Percentiles rank a stretch among this genome's conserved stretches.
Conservation (phyloP, 768 basidiomycete species). For the Phaeolepiota aurea region DNA sequence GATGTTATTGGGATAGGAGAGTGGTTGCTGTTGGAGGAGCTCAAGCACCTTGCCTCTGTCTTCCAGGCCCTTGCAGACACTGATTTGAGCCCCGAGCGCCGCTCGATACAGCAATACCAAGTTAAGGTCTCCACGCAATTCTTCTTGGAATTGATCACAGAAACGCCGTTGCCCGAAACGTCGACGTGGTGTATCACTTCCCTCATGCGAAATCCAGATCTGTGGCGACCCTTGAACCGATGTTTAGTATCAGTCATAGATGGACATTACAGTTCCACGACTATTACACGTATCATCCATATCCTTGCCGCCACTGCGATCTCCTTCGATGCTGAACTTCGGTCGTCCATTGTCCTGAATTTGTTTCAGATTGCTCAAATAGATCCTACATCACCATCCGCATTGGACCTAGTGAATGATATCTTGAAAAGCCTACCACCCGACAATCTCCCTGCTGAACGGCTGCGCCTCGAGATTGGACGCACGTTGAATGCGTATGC, state of each 20-base stretch:
- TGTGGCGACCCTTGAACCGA: constrained; percentile 28
- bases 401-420: constrained; percentile 14
- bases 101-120: constrained; percentile 35
- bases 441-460: constrained; percentile 15
- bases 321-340: constrained; percentile 20
- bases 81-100: constrained; percentile 21
- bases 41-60: constrained; percentile 37
- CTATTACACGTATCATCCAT: constrained; percentile 34
- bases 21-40: constrained; percentile 62
- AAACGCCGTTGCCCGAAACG: constrained; percentile 25
- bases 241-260: constrained; percentile 41
- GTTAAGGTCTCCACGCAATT: constrained; percentile 42
- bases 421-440: constrained; percentile 16
- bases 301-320: constrained; percentile 15
- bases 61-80: constrained; percentile 26
- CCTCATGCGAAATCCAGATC: constrained; percentile 33
- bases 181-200: constrained; percentile 35
- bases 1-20: constrained; percentile 52
- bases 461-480: constrained; percentile 25
- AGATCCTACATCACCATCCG: constrained; percentile 15
- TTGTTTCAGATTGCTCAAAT: constrained; percentile 21
- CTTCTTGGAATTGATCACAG: constrained; percentile 32
- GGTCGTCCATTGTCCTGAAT: constrained; percentile 21
- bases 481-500: constrained; percentile 21
- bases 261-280: constrained; percentile 33